Evolutionary conservation across 1,139 yeast genomes (phyloP).

Genomic region (Kodamaea derodonti): DNA sequence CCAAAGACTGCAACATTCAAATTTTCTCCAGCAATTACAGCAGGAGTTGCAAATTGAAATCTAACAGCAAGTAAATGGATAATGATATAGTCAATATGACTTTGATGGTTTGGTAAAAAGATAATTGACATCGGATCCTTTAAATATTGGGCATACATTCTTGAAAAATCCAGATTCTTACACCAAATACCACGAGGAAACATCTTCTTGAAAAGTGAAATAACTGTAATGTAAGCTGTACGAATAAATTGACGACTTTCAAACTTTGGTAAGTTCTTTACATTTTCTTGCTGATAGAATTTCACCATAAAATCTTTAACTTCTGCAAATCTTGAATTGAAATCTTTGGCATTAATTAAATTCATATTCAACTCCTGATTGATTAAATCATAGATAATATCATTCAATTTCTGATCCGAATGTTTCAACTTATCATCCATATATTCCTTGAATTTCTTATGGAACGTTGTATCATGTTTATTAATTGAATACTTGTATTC

Average conservation of each 20-base stretch:
- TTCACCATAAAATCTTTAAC: conserved; percentile 40
- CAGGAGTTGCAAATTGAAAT: conserved; percentile 54
- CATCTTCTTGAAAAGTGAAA: conserved; percentile 31
- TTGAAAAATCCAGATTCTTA: conserved; percentile 28
- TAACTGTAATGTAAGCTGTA: conserved; percentile 38
- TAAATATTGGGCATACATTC: conserved; percentile 30
- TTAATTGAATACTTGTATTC: conserved; percentile 37
- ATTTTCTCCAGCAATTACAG: conserved; percentile 68
- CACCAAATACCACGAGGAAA: conserved; percentile 47
- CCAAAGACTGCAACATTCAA: conserved; percentile 63
- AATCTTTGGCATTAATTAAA: conserved; percentile 33
- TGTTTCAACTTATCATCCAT: conserved; percentile 33
- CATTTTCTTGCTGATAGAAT: conserved; percentile 35
- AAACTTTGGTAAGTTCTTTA: conserved; percentile 35
- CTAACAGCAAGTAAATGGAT: conserved; percentile 56
- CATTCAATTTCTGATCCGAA: conserved; percentile 34
- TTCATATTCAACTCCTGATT: conserved; percentile 41
- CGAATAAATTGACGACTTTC: conserved; percentile 25
- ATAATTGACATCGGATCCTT: conserved; percentile 43
- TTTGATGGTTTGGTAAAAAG: conserved; percentile 54
- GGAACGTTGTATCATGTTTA: conserved; percentile 30
- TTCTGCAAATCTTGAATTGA: conserved; percentile 30
- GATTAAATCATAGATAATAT: conserved; percentile 34
- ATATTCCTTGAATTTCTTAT: conserved; percentile 24
- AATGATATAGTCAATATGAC: conserved; percentile 64